Evolutionary conservation across 257 asterid species (phyloP).

Genomic region (Cordia subcordata): DNA sequence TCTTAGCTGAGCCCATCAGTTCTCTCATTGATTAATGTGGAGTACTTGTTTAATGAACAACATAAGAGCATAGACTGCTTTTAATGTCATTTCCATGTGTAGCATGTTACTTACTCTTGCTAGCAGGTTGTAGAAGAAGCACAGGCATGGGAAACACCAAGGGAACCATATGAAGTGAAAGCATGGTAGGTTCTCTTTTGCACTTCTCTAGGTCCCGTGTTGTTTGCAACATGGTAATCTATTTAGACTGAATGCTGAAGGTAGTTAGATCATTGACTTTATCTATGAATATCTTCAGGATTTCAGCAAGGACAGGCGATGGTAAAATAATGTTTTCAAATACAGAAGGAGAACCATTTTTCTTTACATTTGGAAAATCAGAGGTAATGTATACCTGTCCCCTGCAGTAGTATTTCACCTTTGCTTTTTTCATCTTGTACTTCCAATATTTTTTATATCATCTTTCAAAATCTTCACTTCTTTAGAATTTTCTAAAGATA

Average conservation of each 20-base stretch:
- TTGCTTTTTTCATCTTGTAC: not conserved
- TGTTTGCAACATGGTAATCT: not conserved
- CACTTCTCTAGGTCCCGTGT: conserved; percentile 11
- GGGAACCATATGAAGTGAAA: conserved; percentile 91
- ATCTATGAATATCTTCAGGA: conserved; percentile 39
- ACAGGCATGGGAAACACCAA: conserved; percentile 95
- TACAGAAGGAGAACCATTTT: conserved; percentile 65
- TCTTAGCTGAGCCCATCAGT: too few relatives aligned
- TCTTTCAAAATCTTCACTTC: conserved; percentile 1
- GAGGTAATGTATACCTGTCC: conserved; percentile 44
- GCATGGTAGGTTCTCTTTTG: conserved; percentile 53
- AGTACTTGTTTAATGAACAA: not conserved
- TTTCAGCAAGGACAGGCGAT: conserved; percentile 75
- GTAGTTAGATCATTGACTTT: not conserved
- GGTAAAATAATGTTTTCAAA: conserved; percentile 58
- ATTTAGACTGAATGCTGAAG: not conserved
- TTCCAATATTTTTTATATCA: conserved; percentile 6
- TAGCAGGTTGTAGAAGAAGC: conserved; percentile 78
- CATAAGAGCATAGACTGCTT: not conserved
- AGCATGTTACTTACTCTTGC: conserved; percentile 16
- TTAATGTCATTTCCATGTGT: not conserved
- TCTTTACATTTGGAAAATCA: conserved; percentile 85
- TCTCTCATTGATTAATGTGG: not conserved
- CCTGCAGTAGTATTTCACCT: not conserved
- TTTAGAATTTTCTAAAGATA: not conserved